Conservation (phyloP, 202 grass and related monocot species). For the Digitaria exilis region DNA sequence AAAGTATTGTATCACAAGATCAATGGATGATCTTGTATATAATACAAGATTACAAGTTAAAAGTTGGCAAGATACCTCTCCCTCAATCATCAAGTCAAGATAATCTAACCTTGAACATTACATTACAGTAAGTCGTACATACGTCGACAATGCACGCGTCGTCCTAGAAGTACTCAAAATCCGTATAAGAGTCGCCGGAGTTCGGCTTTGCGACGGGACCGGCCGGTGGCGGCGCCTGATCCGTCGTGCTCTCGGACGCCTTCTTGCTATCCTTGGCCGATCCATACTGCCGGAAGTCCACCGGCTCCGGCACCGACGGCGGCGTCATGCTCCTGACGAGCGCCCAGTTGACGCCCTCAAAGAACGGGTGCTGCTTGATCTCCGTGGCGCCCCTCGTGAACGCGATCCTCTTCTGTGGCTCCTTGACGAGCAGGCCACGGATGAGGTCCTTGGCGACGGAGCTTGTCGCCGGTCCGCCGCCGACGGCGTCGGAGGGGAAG, state of each 20-base stretch:
- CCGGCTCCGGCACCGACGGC: slow-evolving; percentile 66
- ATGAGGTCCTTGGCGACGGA: slow-evolving; percentile 65
- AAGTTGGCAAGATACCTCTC: background rate
- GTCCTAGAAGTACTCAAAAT: slow-evolving; percentile 77
- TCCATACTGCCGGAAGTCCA: slow-evolving; percentile 64
- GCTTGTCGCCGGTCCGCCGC: slow-evolving; percentile 18
- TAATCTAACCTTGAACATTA: slow-evolving; percentile 17
- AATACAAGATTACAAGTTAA: background rate
- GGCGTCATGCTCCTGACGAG: slow-evolving; percentile 55
- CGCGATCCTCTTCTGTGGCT: slow-evolving; percentile 68
- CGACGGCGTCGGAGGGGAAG: slow-evolving; percentile 55
- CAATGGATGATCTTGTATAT: background rate
- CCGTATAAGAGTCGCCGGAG: slow-evolving; percentile 38
- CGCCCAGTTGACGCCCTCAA: slow-evolving; percentile 82
- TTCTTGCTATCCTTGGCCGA: slow-evolving; percentile 66
- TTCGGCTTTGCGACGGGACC: slow-evolving; percentile 27
- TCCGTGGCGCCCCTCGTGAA: slow-evolving; percentile 70
- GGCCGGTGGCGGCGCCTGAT: background rate
- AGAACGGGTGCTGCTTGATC: slow-evolving; percentile 82
- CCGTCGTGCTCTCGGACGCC: background rate
- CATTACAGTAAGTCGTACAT: background rate
- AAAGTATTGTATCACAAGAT: slow-evolving; percentile 23
- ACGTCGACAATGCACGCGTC: background rate
- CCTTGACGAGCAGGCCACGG: slow-evolving; percentile 73
- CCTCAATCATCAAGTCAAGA: background rate